Evolutionary conservation across 2,329 filamentous ascomycete genomes (phyloP).

Genomic region (Colletotrichum musicola): DNA sequence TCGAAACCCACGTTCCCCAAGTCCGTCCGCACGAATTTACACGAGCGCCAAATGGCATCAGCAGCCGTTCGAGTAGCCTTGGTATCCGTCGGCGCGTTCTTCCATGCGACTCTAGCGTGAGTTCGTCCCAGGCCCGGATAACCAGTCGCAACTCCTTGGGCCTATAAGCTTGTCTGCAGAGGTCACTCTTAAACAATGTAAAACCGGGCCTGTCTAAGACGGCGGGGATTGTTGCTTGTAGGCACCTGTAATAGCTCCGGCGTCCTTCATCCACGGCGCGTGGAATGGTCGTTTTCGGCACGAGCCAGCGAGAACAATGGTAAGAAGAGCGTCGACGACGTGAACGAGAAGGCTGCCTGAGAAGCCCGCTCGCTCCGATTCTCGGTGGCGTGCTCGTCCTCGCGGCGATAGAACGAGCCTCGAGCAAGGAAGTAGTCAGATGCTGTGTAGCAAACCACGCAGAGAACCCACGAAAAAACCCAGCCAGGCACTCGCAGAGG

Average conservation of each 20-base stretch:
- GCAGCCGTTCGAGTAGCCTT: conserved; percentile 12
- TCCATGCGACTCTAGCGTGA: conserved; percentile 22
- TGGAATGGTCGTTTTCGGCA: background rate
- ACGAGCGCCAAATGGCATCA: conserved; percentile 7
- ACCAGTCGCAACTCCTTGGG: conserved; percentile 15
- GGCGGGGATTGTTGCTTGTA: conserved; percentile 31
- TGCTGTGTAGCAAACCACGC: background rate
- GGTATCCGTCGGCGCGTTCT: conserved; percentile 15
- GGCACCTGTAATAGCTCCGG: background rate
- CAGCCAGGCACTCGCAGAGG: conserved; percentile 20
- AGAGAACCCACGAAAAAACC: background rate
- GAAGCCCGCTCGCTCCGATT: too few species aligned
- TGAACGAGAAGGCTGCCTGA: too few species aligned
- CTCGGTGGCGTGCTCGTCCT: background rate
- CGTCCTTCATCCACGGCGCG: background rate
- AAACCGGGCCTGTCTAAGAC: conserved; percentile 35
- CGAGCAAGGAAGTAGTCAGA: background rate
- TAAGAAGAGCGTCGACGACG: too few species aligned
- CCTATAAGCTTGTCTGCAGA: conserved; percentile 26
- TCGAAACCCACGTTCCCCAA: conserved; percentile 32
- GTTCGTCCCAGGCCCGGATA: conserved; percentile 6
- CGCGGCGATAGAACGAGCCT: conserved; percentile 12
- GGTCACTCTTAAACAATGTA: conserved; percentile 33
- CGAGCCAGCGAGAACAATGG: background rate
- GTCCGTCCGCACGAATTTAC: conserved; percentile 20